Evolutionary conservation across 345 rosid species (phyloP), one percentile per base, ranked within the genome.

Genomic region (Firmiana major): DNA sequence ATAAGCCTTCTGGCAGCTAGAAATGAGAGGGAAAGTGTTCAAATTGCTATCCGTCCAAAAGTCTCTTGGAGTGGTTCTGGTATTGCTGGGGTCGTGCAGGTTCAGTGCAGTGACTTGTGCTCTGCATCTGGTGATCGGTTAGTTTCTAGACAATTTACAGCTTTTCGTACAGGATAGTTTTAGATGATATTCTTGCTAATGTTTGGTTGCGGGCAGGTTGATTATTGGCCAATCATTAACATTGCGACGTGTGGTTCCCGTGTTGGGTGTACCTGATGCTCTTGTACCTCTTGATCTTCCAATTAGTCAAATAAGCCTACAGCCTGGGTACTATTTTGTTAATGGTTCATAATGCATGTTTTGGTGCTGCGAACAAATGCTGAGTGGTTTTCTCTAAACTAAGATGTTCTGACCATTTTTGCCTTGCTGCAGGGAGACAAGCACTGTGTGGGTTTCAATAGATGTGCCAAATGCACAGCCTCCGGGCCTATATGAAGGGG

Each of bases 191-290:
- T 62, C 75, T 48, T 15, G 45, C 71, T 77, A 83, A 75, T 79
- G 63, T 69, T 71, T 17, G 40, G 65, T 75, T 57, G 38, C 81
- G 63, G 75, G 63, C 94, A 95, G 99, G 80, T 81, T 95, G 86
- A 77, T 87, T 83, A 85, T 86, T 82, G 99, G 97, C 71, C 91
- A 89, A 82, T 92, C 98, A 11, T 57, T 95, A 71, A 89, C 79
- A 22, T 63, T 93, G 74, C 83, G 97, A 49, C 90, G 83, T 22
- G 97, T 92, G 81, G 91, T 93, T 65, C 89, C 97, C 15, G 80
- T 95, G 75, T 78, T 95, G 78, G 97, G 99, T 84, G 89, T 95
- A 36, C 99, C 98, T 55, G 99, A 95, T 87, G 99, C 98, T 85
- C 92, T 95, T 77, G 98, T 92, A 57, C 99, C 99, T 13, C 89